A percentile compares a stretch with the other conserved stretches of the same genome.
These are phyloP conservation scores for Anacardium occidentale DNA, from an alignment of 345 rosid genomes.

Conservation along the genomic window DNA sequence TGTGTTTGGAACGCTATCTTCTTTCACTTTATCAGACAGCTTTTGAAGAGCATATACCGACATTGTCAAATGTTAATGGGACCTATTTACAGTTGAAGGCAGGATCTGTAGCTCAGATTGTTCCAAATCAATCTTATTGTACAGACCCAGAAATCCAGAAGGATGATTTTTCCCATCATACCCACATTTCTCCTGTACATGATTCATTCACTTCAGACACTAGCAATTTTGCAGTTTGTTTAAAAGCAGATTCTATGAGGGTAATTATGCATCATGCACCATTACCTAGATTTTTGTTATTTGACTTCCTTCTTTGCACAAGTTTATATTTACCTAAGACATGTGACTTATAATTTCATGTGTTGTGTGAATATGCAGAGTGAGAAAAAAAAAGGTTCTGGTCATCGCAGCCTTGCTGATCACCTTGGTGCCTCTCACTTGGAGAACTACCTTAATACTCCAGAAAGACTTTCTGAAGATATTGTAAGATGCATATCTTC, in stretches of 20 bases:
- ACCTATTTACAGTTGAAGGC: conserved; percentile 24
- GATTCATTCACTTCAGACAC: conserved; percentile 37
- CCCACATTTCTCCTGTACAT: conserved; percentile 44
- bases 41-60: conserved; percentile 48
- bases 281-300: background rate
- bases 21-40: conserved; percentile 72
- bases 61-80: conserved; percentile 30
- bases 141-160: conserved; percentile 31
- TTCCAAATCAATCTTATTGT: conserved; percentile 24
- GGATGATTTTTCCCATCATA: conserved; percentile 25
- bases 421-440: conserved; percentile 50
- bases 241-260: conserved; percentile 40
- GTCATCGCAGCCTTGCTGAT: conserved; percentile 74
- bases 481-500: conserved; percentile 77
- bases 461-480: conserved; percentile 73
- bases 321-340: background rate
- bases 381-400: conserved; percentile 35
- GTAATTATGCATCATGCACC: conserved; percentile 34
- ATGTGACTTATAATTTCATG: background rate
- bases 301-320: background rate
- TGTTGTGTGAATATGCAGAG: conserved; percentile 37
- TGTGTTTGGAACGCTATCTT: conserved; percentile 60
- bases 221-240: conserved; percentile 36
- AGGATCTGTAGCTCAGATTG: conserved; percentile 28
- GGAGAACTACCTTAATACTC: conserved; percentile 34